Evolutionary conservation across 768 basidiomycete genomes (phyloP).

Genomic region (Hygrocybe punicea): DNA sequence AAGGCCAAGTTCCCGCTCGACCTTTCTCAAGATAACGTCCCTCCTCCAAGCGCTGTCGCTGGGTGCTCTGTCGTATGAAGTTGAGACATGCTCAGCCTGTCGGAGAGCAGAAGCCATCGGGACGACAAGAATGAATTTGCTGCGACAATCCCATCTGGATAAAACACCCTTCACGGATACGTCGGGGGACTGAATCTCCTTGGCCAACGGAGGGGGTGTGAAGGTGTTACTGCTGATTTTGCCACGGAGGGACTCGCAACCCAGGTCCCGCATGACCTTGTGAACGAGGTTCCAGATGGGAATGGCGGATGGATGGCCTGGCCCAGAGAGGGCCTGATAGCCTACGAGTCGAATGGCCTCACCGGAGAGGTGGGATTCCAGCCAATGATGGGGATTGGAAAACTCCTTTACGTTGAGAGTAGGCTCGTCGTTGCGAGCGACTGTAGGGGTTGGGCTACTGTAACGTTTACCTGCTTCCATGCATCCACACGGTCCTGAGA

Average conservation of each 20-base stretch:
- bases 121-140: conserved; percentile 19
- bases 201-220: neutral
- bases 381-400: conserved; percentile 44
- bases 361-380: conserved; percentile 46
- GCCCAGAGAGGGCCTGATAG: conserved; percentile 12
- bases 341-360: conserved; percentile 31
- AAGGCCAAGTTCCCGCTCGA: conserved; percentile 34
- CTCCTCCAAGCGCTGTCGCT: conserved; percentile 12
- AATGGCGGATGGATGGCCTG: conserved; percentile 15
- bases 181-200: neutral
- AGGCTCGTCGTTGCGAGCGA: neutral
- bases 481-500: conserved; percentile 50
- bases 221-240: neutral
- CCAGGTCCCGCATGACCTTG: conserved; percentile 41
- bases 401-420: conserved; percentile 28
- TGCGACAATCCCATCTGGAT: conserved; percentile 13
- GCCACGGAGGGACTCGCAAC: conserved; percentile 37
- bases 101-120: conserved; percentile 9
- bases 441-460: neutral
- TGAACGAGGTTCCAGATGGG: conserved; percentile 44
- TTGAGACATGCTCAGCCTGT: conserved; percentile 3
- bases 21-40: conserved; percentile 24
- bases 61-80: neutral
- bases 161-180: conserved; percentile 3
- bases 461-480: neutral